Percentiles rank a stretch among this genome's conserved stretches.
Conservation (phyloP, 257 asterid genomes). For the Plantago ovata region DNA sequence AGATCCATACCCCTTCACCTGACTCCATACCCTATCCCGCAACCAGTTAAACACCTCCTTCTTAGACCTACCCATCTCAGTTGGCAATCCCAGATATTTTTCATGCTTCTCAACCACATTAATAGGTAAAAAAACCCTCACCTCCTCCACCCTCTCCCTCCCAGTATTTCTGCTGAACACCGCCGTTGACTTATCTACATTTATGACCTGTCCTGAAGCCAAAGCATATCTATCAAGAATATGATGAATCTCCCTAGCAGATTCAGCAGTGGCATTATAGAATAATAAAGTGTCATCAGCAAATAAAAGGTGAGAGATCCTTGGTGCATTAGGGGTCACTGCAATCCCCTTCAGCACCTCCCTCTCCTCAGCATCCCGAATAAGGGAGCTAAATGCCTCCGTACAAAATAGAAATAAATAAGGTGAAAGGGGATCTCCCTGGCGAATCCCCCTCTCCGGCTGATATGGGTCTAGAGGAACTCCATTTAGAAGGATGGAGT, state of each 20-base stretch:
- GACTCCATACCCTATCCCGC: neutral
- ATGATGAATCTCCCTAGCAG: neutral
- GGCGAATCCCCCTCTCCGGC: too few relatives aligned
- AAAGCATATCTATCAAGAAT: neutral
- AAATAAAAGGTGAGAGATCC: neutral
- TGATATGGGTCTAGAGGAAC: too few relatives aligned
- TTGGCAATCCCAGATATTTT: neutral
- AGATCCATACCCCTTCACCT: neutral
- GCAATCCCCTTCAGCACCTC: neutral
- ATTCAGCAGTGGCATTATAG: neutral
- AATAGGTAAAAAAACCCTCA: neutral
- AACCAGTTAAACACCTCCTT: neutral
- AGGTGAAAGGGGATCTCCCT: too few relatives aligned
- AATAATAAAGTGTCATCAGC: neutral
- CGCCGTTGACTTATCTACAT: neutral
- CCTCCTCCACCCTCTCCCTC: neutral
- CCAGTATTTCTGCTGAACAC: neutral
- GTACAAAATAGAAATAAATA: too few relatives aligned
- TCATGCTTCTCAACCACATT: neutral
- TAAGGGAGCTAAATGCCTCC: neutral
- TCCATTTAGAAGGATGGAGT: too few relatives aligned
- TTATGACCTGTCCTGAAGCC: neutral
- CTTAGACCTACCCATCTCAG: neutral
- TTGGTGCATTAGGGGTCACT: neutral
- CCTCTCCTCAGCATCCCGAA: too few relatives aligned